These are phyloP conservation scores for Kappamyces sp. DNA, from an alignment of 192 early-diverging fungal species.

Conservation along the genomic window DNA sequence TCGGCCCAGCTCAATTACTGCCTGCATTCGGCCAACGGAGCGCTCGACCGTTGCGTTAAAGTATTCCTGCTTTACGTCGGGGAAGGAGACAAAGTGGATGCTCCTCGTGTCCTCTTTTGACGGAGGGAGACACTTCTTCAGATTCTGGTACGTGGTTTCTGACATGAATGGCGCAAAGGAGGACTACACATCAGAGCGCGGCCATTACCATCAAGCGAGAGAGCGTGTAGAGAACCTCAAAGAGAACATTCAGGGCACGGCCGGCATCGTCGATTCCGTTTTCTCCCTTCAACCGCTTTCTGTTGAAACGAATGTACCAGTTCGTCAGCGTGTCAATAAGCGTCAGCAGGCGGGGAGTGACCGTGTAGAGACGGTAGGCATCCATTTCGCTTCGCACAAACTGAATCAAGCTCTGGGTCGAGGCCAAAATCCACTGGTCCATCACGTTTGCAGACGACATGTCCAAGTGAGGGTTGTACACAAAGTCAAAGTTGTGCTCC, in stretches of 20 bases:
- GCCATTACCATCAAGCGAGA: constrained; percentile 73
- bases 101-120: constrained; percentile 66
- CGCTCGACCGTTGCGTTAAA: constrained; percentile 95
- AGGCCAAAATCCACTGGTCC: constrained; percentile 97
- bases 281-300: constrained; percentile 93
- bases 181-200: constrained; percentile 37
- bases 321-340: constrained; percentile 95
- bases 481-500: constrained; percentile 69
- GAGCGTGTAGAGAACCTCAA: constrained; percentile 90
- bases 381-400: constrained; percentile 91
- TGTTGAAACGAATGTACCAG: constrained; percentile 99
- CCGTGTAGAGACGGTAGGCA: constrained; percentile 96
- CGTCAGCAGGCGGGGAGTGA: constrained; percentile 83
- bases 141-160: constrained; percentile 95
- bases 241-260: constrained; percentile 87
- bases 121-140: constrained; percentile 68
- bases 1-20: constrained; percentile 93
- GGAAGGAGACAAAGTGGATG: constrained; percentile 94
- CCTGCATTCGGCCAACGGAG: constrained; percentile 88
- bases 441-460: constrained; percentile 83
- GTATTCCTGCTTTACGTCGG: constrained; percentile 88
- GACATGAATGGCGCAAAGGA: constrained; percentile 97
- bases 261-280: constrained; percentile 79
- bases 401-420: constrained; percentile 86
- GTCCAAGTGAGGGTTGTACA: constrained; percentile 61